Evolutionary conservation across 495 filamentous ascomycete genomes (phyloP), one percentile per base, ranked within the genome.

Genomic region (Xylaria curta): DNA sequence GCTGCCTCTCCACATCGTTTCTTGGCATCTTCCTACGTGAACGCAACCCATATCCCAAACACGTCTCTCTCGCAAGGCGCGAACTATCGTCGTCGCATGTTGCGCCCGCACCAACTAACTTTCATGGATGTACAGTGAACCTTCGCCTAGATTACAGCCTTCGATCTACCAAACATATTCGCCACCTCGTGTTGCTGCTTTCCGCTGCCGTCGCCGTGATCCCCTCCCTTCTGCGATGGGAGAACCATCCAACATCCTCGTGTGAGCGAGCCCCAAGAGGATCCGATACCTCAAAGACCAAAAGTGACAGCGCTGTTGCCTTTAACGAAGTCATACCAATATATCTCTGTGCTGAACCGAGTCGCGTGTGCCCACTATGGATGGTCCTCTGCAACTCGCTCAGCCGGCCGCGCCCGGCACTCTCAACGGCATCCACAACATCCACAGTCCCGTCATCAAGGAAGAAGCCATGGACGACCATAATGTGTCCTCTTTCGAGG

Each of bases 381-480:
- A 66, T 49, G 49, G 51, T 49, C 51, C 49, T 47, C 69, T 38
- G 26, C 61, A 58, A n/a, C 42, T 63, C 36, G 59, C 62, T 44
- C 58, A 49, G 31, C 51, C 69, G 19, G 40, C 17, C 36, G 61
- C 69, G 47, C 61, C 62, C 62, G 49, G 56, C 40, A n/a, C 60
- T 13, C 59, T 65, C 36, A 36, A 64, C 46, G 44, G 21, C 47
- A 58, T 65, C 6, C 21, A 36, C 54, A 42, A 72, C 33, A 17
- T 51, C 31, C 0, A 53, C 10, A 66, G 63, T 15, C 63, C 44
- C 56, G 40, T 51, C 59, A 76, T 78, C 73, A 78, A 78, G 69
- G 71, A 78, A 62, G 76, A 78, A 68, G 74, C 72, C 38, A 58
- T 73, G 70, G 77, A 78, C 61, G 76, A 78, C 56, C 61, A 62